A percentile compares a stretch with the other conserved stretches of the same genome.
These are phyloP conservation scores for Physcomitrium patens DNA, from an alignment of 225 moss, liverwort and hornwort genomes.

Conservation along the genomic window DNA sequence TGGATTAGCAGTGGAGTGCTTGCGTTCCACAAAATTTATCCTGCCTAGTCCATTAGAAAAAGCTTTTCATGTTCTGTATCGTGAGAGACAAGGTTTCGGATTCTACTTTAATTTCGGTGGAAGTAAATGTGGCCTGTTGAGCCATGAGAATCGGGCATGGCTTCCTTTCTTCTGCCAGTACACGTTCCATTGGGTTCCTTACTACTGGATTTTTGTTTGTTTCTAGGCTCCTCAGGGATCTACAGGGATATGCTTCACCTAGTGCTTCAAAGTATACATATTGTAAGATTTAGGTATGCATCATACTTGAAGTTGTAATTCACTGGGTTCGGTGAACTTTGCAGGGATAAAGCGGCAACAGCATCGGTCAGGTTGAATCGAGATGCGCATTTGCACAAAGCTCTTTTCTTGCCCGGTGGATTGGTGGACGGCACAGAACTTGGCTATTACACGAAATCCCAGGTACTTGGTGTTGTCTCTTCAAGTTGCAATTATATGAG, in stretches of 20 bases:
- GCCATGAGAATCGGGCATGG: not conserved
- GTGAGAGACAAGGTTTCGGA: not conserved
- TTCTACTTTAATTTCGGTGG: not conserved
- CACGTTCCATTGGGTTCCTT: not conserved
- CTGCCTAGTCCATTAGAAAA: not conserved
- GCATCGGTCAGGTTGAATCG: conserved; percentile 37
- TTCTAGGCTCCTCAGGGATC: too few species aligned
- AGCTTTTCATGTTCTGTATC: not conserved
- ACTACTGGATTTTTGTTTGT: not conserved
- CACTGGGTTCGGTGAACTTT: conserved; percentile 26
- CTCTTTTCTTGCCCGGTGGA: conserved; percentile 57
- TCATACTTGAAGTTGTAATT: too few species aligned
- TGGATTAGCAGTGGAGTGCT: not conserved
- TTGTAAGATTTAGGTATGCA: too few species aligned
- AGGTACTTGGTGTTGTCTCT: conserved; percentile 32
- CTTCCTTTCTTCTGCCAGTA: not conserved
- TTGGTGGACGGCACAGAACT: conserved; percentile 62
- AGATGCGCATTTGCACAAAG: conserved; percentile 52
- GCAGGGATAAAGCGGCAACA: conserved; percentile 44
- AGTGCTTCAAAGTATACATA: too few species aligned
- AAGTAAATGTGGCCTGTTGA: not conserved
- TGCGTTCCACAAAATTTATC: not conserved
- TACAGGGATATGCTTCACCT: too few species aligned
- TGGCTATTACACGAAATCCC: conserved; percentile 58
- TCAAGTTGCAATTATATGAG: not conserved